Evolutionary conservation across 1,139 yeast genomes (phyloP).

Genomic region (Candida buenavistaensis): DNA sequence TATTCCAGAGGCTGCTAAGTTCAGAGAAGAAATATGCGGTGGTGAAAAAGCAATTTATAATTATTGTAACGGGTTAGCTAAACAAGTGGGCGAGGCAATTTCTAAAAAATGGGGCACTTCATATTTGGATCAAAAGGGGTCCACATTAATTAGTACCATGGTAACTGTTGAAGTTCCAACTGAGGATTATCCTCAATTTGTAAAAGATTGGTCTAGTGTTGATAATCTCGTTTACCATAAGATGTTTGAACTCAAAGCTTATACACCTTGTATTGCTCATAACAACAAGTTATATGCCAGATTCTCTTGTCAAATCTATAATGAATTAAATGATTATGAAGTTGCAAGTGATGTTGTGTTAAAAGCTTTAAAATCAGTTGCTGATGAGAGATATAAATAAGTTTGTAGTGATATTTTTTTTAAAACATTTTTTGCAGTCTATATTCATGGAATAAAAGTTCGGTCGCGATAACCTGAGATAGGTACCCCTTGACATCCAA

Average conservation of each 20-base stretch:
- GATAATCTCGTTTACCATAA: conserved; percentile 10
- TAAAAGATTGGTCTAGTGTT: conserved; percentile 12
- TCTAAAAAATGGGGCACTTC: conserved; percentile 39
- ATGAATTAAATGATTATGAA: conserved; percentile 54
- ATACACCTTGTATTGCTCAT: conserved; percentile 46
- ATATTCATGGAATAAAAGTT: no score
- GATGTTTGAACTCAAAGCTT: conserved; percentile 34
- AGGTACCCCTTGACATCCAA: no score
- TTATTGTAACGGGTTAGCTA: conserved; percentile 49
- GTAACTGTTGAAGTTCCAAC: conserved; percentile 39
- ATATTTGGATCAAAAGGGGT: conserved; percentile 29
- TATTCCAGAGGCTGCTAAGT: conserved; percentile 45
- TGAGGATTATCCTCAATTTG: conserved; percentile 15
- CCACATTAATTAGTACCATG: conserved; percentile 33
- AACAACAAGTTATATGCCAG: conserved; percentile 47
- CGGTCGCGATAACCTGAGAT: no score
- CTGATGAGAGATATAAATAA: conserved; percentile 4
- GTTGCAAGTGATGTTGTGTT: conserved; percentile 36
- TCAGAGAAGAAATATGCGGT: conserved; percentile 56
- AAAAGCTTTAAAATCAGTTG: conserved; percentile 15
- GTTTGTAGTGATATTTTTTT: no score
- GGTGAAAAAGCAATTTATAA: conserved; percentile 55
- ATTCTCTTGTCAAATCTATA: conserved; percentile 61
- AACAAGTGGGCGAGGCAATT: conserved; percentile 38
- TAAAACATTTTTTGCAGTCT: no score